Evolutionary conservation across 441 rosid genomes (phyloP).

Genomic region (Mallotus japonicus): DNA sequence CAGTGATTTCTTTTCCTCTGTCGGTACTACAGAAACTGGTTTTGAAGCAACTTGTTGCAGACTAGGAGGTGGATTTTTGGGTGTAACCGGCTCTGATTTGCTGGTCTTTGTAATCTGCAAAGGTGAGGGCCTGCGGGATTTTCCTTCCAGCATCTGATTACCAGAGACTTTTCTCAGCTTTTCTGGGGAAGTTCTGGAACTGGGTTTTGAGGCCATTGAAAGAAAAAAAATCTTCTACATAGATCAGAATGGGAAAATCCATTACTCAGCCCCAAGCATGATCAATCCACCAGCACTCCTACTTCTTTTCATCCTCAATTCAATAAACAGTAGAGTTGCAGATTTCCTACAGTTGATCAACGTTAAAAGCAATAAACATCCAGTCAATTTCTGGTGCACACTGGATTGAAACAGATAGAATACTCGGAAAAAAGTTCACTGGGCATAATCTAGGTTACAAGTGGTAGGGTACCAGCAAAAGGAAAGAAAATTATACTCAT

Average conservation of each 20-base stretch:
- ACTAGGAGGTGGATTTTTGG: conserved; percentile 24
- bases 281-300: conserved; percentile 17
- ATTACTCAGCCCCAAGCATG: conserved; percentile 32
- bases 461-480: neutral
- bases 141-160: conserved; percentile 37
- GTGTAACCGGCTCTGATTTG: conserved; percentile 35
- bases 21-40: conserved; percentile 19
- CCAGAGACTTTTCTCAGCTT: conserved; percentile 32
- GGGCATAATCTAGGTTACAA: neutral
- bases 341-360: conserved; percentile 22
- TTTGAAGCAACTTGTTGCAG: conserved; percentile 29
- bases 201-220: conserved; percentile 58
- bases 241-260: conserved; percentile 25
- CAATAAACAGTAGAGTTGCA: conserved; percentile 9
- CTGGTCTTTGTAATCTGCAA: conserved; percentile 33
- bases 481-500: conserved; percentile 6
- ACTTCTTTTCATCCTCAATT: conserved; percentile 25
- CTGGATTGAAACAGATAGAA: neutral
- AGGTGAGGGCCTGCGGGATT: conserved; percentile 30
- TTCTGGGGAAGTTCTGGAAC: conserved; percentile 37
- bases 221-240: conserved; percentile 18
- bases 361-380: conserved; percentile 15
- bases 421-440: neutral
- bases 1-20: conserved; percentile 26
- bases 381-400: neutral